Percentiles rank a stretch among this genome's conserved stretches.
Conservation (phyloP, 2,329 filamentous ascomycete species). For the Nothophoma quercina region DNA sequence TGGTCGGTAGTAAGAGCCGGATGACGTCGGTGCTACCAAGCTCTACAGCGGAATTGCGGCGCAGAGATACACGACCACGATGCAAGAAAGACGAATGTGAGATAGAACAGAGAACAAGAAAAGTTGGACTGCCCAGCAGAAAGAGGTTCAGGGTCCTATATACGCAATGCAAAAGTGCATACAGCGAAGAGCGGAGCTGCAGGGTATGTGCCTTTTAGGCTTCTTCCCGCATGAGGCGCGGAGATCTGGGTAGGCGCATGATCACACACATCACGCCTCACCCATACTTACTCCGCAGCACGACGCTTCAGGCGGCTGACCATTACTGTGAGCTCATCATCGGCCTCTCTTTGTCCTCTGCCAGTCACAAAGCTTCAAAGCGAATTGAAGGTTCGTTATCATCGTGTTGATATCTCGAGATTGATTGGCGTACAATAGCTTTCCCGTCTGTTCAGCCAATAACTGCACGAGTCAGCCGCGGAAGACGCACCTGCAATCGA, state of each 20-base stretch:
- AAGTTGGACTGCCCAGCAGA: not conserved
- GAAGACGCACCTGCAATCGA: slow-evolving; percentile 16
- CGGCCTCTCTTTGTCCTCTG: not conserved
- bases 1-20: slow-evolving; percentile 2
- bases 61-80: not conserved
- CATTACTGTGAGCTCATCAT: slow-evolving; percentile 15
- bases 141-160: slow-evolving; percentile 22
- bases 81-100: not conserved
- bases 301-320: slow-evolving; percentile 19
- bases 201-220: slow-evolving; percentile 19
- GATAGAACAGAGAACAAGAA: not conserved
- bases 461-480: slow-evolving; percentile 30
- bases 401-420: slow-evolving; percentile 8
- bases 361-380: not conserved
- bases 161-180: slow-evolving; percentile 17
- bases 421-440: slow-evolving; percentile 12
- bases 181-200: slow-evolving; percentile 26
- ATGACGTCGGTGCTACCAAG: slow-evolving; percentile 9
- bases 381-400: slow-evolving; percentile 3
- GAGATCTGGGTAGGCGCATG: slow-evolving; percentile 30
- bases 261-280: slow-evolving; percentile 22
- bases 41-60: slow-evolving; percentile 4
- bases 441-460: slow-evolving; percentile 25
- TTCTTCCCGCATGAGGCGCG: slow-evolving; percentile 21
- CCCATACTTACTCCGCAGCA: slow-evolving; percentile 21